Conservation (phyloP, 2,329 filamentous ascomycete genomes). For the Cercospora sojina region DNA sequence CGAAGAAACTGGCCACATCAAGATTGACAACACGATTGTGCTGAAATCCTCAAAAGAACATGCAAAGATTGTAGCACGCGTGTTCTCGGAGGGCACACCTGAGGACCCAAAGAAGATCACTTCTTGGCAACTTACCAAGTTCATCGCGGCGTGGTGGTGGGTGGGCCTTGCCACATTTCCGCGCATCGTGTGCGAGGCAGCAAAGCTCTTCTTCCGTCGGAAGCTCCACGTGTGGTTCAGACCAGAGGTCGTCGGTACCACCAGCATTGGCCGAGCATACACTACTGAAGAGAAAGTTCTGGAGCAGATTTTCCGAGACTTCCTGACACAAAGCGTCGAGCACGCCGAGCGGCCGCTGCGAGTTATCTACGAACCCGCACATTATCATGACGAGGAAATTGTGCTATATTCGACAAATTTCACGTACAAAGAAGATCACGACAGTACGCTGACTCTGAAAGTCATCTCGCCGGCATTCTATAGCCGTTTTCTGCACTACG, state of each 20-base stretch:
- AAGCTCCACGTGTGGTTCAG: constrained; percentile 64
- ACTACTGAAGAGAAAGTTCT: constrained; percentile 50
- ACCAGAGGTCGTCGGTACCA: constrained; percentile 58
- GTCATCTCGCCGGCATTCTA: constrained; percentile 67
- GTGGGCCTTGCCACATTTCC: constrained; percentile 66
- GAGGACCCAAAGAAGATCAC: constrained; percentile 53
- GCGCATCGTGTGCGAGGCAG: constrained; percentile 63
- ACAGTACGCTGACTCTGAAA: constrained; percentile 54
- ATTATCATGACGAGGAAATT: constrained; percentile 30
- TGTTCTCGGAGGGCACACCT: constrained; percentile 55
- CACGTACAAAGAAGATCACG: constrained; percentile 40
- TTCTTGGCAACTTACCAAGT: constrained; percentile 28
- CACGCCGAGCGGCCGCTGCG: constrained; percentile 46
- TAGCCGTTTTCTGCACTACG: constrained; percentile 62
- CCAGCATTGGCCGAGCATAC: constrained; percentile 56
- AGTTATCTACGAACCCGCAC: constrained; percentile 57
- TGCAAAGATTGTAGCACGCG: constrained; percentile 60
- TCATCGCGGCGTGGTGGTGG: constrained; percentile 60
- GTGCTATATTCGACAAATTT: constrained; percentile 37
- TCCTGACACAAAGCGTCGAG: constrained; percentile 51
- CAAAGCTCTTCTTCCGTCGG: constrained; percentile 55
- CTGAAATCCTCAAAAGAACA: constrained; percentile 60
- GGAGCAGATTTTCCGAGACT: constrained; percentile 42
- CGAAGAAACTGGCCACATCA: constrained; percentile 30
- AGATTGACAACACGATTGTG: constrained; percentile 61